Evolutionary conservation across 2,329 filamentous ascomycete species (phyloP), one percentile per base, ranked within the genome.

Genomic region (Nemania sp.): DNA sequence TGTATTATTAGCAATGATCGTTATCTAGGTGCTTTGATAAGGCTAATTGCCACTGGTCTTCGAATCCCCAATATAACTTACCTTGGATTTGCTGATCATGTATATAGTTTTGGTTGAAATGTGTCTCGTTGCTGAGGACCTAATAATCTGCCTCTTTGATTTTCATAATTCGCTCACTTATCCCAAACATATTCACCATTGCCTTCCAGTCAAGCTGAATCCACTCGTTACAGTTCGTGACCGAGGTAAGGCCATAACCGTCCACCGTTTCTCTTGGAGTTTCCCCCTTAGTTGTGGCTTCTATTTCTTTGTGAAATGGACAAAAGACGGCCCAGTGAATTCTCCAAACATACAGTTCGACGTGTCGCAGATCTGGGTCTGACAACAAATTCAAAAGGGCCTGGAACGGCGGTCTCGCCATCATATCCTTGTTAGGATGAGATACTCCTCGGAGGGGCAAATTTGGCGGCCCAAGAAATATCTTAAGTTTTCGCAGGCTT

Each of bases 301-400:
- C 55, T 27, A 52, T 26, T 15, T 62, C 73, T 11, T 68, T 68
- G 53, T 85, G 82, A 67, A 83, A 85, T 24, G 75, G 77, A 66
- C 83, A 85, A 79, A 82, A 84, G 1, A 79, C 73, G 22, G 71
- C 66, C 59, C 76, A 75, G 68, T 84, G 83, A 47, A 71, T 72
- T 22, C 73, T 73, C 61, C 77, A 77, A 45, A 83, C 78, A 70
- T 75, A 75, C 29, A 86, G 71, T 64, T 79, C 76, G 15, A 80
- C 81, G 49, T 70, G 77, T 55, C 81, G 75, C 41, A 86, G 75
- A 54, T 84, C 81, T 55, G 84, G 84, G 65, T 86, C 84, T 49
- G 79, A 75, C 62, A 86, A 72, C 20, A 86, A 73, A 59, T 76
- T 74, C 53, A 85, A 71, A 8, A 86, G 70, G 2, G 79, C 77